A percentile compares a stretch with the other conserved stretches of the same genome.
Conservation (phyloP, 306 rosid species). For the Quercus dentata region DNA sequence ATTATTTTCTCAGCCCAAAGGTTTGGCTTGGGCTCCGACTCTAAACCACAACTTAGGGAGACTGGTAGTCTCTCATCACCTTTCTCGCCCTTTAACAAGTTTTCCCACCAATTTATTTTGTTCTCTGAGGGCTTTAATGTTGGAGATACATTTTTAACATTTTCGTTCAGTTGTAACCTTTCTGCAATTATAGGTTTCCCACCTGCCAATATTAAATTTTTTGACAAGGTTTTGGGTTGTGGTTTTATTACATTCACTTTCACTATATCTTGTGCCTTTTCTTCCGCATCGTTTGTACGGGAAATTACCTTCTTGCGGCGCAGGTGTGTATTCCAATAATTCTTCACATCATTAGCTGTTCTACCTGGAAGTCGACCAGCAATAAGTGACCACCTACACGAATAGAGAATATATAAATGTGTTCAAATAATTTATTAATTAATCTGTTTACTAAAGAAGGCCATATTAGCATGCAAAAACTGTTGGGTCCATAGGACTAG, state of each 20-base stretch:
- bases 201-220: background rate
- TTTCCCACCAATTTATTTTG: background rate
- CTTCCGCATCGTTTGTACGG: background rate
- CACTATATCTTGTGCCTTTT: background rate
- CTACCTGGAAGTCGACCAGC: constrained; percentile 37
- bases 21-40: too few relatives aligned
- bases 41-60: background rate
- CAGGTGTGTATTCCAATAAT: constrained; percentile 22
- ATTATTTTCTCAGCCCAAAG: too few relatives aligned
- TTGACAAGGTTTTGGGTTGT: constrained; percentile 13
- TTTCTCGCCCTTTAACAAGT: background rate
- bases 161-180: background rate
- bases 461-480: too few relatives aligned
- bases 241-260: constrained; percentile 15
- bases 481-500: too few relatives aligned
- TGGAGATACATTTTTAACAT: background rate
- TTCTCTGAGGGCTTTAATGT: background rate
- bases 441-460: too few relatives aligned
- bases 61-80: background rate
- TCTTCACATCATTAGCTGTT: constrained; percentile 28
- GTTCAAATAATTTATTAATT: too few relatives aligned
- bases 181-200: background rate
- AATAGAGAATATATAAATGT: background rate
- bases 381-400: constrained; percentile 26
- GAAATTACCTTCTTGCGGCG: background rate